Percentiles rank a stretch among this genome's conserved stretches.
These are phyloP conservation scores for Termitomyces bulborhizus DNA, from an alignment of 768 basidiomycete genomes.

Conservation along the genomic window DNA sequence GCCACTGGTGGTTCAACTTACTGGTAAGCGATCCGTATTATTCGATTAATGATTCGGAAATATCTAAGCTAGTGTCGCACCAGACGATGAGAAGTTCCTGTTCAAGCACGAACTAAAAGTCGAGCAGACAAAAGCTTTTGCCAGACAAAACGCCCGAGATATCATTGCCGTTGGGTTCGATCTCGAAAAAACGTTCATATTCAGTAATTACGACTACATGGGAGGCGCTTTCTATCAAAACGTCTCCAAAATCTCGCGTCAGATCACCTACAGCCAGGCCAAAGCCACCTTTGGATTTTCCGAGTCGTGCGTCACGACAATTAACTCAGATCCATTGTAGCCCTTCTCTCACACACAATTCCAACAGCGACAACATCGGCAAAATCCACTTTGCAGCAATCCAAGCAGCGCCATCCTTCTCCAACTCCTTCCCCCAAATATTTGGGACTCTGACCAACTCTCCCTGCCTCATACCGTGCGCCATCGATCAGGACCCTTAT, in stretches of 20 bases:
- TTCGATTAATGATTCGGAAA: background rate
- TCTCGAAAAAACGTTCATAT: slow-evolving; percentile 91
- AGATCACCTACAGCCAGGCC: slow-evolving; percentile 89
- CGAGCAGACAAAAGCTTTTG: slow-evolving; percentile 80
- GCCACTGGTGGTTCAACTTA: slow-evolving; percentile 92
- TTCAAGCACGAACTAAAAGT: slow-evolving; percentile 94
- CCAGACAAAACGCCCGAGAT: slow-evolving; percentile 84
- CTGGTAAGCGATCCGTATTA: slow-evolving; percentile 44
- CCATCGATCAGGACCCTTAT: slow-evolving; percentile 97
- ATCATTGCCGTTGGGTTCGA: slow-evolving; percentile 97
- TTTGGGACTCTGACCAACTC: slow-evolving; percentile 79
- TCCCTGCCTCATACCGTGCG: slow-evolving; percentile 94
- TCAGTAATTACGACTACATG: slow-evolving; percentile 86
- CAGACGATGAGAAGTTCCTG: slow-evolving; percentile 98
- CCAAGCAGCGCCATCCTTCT: slow-evolving; percentile 95
- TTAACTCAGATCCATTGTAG: no score
- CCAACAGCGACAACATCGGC: slow-evolving; percentile 87
- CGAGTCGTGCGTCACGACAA: slow-evolving; percentile 72
- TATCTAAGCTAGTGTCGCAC: background rate
- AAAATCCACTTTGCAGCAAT: slow-evolving; percentile 95
- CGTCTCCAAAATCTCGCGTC: slow-evolving; percentile 85
- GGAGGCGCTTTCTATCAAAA: slow-evolving; percentile 94
- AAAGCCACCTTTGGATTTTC: slow-evolving; percentile 96
- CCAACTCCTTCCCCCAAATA: slow-evolving; percentile 97
- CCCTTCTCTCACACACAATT: background rate